A percentile compares a stretch with the other conserved stretches of the same genome.
These are phyloP conservation scores for Stentor roeselii DNA, from an alignment of 73 alveolate genomes.

Conservation along the genomic window DNA sequence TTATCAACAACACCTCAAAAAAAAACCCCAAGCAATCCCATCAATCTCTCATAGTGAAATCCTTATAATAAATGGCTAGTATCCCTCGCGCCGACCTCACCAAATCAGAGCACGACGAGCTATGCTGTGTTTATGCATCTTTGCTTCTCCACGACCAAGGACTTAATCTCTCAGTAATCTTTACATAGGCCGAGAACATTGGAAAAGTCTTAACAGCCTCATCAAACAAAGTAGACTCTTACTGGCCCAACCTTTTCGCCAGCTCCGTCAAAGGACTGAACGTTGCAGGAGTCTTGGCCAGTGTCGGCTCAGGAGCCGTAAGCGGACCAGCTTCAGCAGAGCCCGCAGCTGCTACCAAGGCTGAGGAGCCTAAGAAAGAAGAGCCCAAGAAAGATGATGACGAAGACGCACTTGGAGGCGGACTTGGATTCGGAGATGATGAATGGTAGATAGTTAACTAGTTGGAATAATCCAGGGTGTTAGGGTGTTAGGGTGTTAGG, in stretches of 20 bases:
- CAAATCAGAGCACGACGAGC: slow-evolving; percentile 84
- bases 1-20: background rate
- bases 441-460: slow-evolving; percentile 22
- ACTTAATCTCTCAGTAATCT: slow-evolving; percentile 37
- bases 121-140: slow-evolving; percentile 85
- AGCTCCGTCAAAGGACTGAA: slow-evolving; percentile 74
- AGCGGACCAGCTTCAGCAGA: slow-evolving; percentile 42
- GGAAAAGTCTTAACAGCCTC: slow-evolving; percentile 74
- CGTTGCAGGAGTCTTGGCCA: slow-evolving; percentile 59
- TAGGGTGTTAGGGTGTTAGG: no score
- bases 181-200: slow-evolving; percentile 69
- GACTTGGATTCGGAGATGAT: slow-evolving; percentile 27
- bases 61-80: slow-evolving; percentile 46
- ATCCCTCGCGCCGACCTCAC: slow-evolving; percentile 58
- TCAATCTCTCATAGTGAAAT: background rate
- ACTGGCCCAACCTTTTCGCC: slow-evolving; percentile 89
- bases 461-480: no score
- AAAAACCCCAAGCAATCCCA: background rate
- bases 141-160: slow-evolving; percentile 81
- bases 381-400: slow-evolving; percentile 6
- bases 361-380: slow-evolving; percentile 2
- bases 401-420: slow-evolving; percentile 27
- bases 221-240: slow-evolving; percentile 82
- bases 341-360: slow-evolving; percentile 29
- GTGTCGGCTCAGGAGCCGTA: slow-evolving; percentile 69